A percentile compares a stretch with the other conserved stretches of the same genome.
These are phyloP conservation scores for Termitomyces sp. DNA, from an alignment of 768 basidiomycete genomes.

Conservation along the genomic window DNA sequence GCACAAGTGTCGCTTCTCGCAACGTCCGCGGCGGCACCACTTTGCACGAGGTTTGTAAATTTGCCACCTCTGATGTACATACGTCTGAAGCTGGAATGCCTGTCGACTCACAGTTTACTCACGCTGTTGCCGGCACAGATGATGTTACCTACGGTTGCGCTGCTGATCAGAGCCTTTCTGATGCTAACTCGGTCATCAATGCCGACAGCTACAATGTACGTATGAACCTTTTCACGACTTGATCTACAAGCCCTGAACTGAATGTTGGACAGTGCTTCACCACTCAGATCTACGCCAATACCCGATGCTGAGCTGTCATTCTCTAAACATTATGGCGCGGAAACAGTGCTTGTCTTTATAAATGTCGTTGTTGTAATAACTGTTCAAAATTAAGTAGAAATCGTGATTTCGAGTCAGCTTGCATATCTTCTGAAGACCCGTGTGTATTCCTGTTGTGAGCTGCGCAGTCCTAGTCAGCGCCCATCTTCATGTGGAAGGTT, in stretches of 20 bases:
- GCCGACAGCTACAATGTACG: conserved; percentile 48
- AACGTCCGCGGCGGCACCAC: conserved; percentile 45
- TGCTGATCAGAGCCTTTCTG: conserved; percentile 35
- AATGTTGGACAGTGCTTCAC: conserved; percentile 34
- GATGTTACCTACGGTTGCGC: conserved; percentile 40
- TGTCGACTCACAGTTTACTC: conserved; percentile 29
- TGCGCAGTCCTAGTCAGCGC: neutral
- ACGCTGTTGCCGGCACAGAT: conserved; percentile 36
- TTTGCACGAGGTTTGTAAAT: conserved; percentile 35
- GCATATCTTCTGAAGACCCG: neutral
- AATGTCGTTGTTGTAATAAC: neutral
- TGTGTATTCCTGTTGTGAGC: neutral
- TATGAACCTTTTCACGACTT: neutral
- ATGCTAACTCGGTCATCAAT: conserved; percentile 29
- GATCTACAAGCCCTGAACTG: neutral
- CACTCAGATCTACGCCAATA: conserved; percentile 41
- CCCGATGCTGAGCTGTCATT: conserved; percentile 25
- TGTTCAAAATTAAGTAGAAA: too few species aligned
- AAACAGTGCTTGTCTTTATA: neutral
- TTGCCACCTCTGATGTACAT: neutral
- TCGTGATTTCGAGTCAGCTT: too few species aligned
- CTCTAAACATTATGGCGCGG: neutral
- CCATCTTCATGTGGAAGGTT: neutral
- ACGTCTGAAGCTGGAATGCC: neutral
- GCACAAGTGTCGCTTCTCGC: conserved; percentile 39